Evolutionary conservation across 1,139 yeast species (phyloP).

Genomic region (Torulaspora pretoriensis): DNA sequence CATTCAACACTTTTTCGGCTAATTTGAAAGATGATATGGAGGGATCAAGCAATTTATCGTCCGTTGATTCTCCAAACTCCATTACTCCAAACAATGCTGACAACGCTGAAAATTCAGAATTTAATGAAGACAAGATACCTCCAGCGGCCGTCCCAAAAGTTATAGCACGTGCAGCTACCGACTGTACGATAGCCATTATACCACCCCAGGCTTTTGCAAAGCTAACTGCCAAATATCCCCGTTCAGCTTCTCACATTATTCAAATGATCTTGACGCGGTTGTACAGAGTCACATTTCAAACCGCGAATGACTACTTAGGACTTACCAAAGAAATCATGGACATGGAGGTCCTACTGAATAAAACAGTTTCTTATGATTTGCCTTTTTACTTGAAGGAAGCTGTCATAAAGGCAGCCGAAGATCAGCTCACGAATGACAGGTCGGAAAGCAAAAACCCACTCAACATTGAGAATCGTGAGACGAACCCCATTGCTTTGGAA

Average conservation of each 20-base stretch:
- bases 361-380: constrained; percentile 44
- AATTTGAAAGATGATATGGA: neutral
- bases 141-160: constrained; percentile 33
- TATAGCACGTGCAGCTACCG: constrained; percentile 40
- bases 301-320: constrained; percentile 83
- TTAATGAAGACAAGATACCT: constrained; percentile 4
- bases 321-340: constrained; percentile 76
- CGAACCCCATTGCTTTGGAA: neutral
- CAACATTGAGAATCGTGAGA: constrained; percentile 1
- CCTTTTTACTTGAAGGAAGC: constrained; percentile 60
- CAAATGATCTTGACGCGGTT: constrained; percentile 86
- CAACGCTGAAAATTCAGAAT: constrained; percentile 2
- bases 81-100: neutral
- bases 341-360: constrained; percentile 67
- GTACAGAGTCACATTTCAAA: constrained; percentile 85
- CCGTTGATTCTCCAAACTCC: constrained; percentile 2
- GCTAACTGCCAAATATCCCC: constrained; percentile 72
- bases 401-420: constrained; percentile 45
- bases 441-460: neutral
- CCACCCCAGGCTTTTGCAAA: constrained; percentile 79
- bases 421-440: constrained; percentile 5
- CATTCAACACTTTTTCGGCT: constrained; percentile 2
- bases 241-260: constrained; percentile 88
- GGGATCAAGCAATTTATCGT: constrained; percentile 1
- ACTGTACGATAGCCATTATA: constrained; percentile 86